Conservation (phyloP, 352 stramenopile genomes). For the Pythium graminicola region DNA sequence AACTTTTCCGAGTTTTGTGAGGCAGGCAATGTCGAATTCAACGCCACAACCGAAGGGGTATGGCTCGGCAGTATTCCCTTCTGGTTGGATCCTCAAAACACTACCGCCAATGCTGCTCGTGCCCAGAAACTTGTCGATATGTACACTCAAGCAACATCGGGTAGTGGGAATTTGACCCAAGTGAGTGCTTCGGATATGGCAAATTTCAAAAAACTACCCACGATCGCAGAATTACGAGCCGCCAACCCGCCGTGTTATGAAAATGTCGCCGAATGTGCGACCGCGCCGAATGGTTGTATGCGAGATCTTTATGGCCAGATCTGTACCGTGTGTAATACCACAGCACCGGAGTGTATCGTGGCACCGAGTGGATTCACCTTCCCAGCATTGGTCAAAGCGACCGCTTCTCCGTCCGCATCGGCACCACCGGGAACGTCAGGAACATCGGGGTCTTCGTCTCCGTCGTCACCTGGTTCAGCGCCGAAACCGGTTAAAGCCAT, state of each 20-base stretch:
- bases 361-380: conserved; percentile 31
- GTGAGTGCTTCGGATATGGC: conserved; percentile 23
- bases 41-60: conserved; percentile 25
- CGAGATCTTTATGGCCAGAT: conserved; percentile 50
- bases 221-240: conserved; percentile 28
- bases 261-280: conserved; percentile 47
- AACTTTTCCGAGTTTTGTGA: conserved; percentile 71
- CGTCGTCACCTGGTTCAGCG: background rate
- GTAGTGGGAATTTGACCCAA: conserved; percentile 26
- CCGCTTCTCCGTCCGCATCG: conserved; percentile 1
- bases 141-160: conserved; percentile 36
- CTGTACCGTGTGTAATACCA: conserved; percentile 37
- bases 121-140: conserved; percentile 34
- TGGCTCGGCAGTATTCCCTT: conserved; percentile 46
- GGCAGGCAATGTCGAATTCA: conserved; percentile 55
- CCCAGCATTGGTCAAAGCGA: conserved; percentile 30
- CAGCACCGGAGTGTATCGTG: conserved; percentile 24
- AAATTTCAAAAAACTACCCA: conserved; percentile 46
- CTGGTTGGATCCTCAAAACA: conserved; percentile 52
- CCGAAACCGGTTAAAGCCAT: background rate
- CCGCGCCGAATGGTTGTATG: conserved; percentile 49
- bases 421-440: background rate
- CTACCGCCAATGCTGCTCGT: conserved; percentile 35
- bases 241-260: conserved; percentile 59
- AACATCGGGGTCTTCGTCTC: background rate